Percentiles rank a stretch among this genome's conserved stretches.
phyloP scores from a whole-genome alignment of 2,329 filamentous ascomycete species.

The Tolypocladium cylindrosporum region DNA sequence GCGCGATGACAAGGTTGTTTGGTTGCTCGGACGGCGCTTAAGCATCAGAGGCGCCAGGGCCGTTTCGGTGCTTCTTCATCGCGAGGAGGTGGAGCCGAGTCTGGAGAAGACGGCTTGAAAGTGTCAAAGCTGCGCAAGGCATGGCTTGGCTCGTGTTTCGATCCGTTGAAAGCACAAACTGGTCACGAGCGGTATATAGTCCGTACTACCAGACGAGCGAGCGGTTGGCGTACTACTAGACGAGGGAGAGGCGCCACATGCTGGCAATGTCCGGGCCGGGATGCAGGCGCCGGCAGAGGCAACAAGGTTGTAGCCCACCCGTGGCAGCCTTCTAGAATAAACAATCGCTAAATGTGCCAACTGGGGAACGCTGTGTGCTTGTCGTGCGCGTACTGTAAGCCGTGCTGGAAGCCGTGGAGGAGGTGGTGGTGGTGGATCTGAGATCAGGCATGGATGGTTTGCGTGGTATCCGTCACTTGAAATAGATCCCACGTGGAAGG shows the following conservation, averaged over 20 bases:
- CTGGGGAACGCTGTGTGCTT: too few species aligned
- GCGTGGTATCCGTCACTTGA: background rate
- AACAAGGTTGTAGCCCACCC: background rate
- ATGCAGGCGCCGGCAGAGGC: background rate
- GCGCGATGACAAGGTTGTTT: background rate
- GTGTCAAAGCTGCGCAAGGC: background rate
- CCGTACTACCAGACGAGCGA: too few species aligned
- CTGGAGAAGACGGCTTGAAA: background rate
- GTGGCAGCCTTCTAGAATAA: background rate
- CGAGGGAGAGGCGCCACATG: background rate
- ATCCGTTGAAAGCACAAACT: background rate
- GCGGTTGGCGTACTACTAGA: background rate
- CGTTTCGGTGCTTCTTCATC: background rate
- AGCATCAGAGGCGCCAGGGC: background rate
- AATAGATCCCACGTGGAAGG: background rate
- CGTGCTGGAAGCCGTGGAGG: background rate
- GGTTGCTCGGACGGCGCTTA: background rate
- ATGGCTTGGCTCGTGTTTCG: background rate
- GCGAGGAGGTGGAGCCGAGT: background rate
- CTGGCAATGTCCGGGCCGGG: background rate
- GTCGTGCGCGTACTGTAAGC: background rate
- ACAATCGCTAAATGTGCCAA: background rate
- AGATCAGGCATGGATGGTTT: background rate
- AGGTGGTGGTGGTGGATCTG: background rate
- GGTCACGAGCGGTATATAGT: background rate